phyloP scores from a whole-genome alignment of 2,329 filamentous ascomycete species.

The Coniella lustricola region DNA sequence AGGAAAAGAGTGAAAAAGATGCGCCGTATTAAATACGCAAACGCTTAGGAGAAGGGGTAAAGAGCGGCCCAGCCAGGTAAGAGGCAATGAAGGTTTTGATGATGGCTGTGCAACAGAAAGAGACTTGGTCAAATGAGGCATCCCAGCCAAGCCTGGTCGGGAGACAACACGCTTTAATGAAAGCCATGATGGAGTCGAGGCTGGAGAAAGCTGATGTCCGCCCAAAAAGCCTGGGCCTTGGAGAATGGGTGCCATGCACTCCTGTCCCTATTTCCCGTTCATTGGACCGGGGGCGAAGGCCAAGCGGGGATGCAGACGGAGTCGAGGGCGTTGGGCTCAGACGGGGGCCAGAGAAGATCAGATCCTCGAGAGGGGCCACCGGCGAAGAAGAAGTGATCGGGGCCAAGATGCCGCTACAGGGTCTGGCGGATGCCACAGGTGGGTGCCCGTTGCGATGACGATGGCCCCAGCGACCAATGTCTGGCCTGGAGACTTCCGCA shows the following conservation, averaged over 20 bases:
- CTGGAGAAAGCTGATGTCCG: conserved; percentile 9
- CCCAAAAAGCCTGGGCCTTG: conserved; percentile 11
- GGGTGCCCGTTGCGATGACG: neutral
- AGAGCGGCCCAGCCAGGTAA: neutral
- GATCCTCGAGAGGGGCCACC: neutral
- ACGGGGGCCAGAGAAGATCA: conserved; percentile 7
- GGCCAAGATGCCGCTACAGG: neutral
- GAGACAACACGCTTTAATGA: conserved; percentile 15
- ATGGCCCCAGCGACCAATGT: neutral
- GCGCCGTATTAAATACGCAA: neutral
- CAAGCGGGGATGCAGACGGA: conserved; percentile 5
- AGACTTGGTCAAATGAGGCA: neutral
- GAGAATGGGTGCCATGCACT: conserved; percentile 4
- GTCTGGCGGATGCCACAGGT: neutral
- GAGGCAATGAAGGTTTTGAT: too few relatives aligned
- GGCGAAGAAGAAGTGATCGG: neutral
- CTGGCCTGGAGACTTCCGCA: neutral
- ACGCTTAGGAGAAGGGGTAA: neutral
- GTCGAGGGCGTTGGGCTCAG: neutral
- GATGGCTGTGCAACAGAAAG: conserved; percentile 1
- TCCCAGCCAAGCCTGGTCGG: conserved; percentile 10
- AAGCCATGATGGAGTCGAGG: conserved; percentile 11
- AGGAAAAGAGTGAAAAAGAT: too few relatives aligned
- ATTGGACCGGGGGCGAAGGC: conserved; percentile 11
- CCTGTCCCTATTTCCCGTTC: conserved; percentile 13